Evolutionary conservation across 108 stramenopile genomes (phyloP).

Genomic region (Nannochloropsis gaditana): DNA sequence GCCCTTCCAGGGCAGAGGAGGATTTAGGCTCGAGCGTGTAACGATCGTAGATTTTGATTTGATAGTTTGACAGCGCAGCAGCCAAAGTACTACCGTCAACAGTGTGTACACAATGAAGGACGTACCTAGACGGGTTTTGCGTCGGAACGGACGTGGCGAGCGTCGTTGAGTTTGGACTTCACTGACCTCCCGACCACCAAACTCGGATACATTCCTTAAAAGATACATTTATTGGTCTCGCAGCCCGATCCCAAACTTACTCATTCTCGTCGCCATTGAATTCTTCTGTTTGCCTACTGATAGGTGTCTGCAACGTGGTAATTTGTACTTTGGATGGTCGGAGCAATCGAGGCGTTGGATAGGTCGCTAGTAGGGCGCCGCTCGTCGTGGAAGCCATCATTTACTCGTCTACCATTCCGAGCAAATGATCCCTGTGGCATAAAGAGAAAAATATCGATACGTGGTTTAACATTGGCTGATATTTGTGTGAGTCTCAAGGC

Average conservation of each 20-base stretch:
- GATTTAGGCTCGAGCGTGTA: slow-evolving; percentile 17
- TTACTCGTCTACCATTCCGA: too few species aligned
- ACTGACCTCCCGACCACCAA: too few species aligned
- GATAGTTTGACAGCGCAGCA: slow-evolving; percentile 28
- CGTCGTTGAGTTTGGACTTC: too few species aligned
- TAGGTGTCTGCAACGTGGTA: neutral
- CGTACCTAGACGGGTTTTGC: neutral
- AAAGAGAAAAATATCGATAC: too few species aligned
- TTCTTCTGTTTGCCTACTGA: neutral
- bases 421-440: too few species aligned
- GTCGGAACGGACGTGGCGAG: too few species aligned
- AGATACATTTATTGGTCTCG: too few species aligned
- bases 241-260: neutral
- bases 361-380: too few species aligned
- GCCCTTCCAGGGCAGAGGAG: slow-evolving; percentile 26
- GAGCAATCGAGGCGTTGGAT: neutral
- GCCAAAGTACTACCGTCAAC: slow-evolving; percentile 27
- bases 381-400: too few species aligned
- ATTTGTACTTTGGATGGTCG: neutral
- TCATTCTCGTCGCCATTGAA: slow-evolving; percentile 7
- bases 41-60: slow-evolving; percentile 35
- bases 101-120: slow-evolving; percentile 28
- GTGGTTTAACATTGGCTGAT: too few species aligned
- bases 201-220: too few species aligned
- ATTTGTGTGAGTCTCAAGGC: too few species aligned